Evolutionary conservation across 495 filamentous ascomycete species (phyloP), one percentile per base, ranked within the genome.

Genomic region (Aspergillus sclerotiicarbonarius): DNA sequence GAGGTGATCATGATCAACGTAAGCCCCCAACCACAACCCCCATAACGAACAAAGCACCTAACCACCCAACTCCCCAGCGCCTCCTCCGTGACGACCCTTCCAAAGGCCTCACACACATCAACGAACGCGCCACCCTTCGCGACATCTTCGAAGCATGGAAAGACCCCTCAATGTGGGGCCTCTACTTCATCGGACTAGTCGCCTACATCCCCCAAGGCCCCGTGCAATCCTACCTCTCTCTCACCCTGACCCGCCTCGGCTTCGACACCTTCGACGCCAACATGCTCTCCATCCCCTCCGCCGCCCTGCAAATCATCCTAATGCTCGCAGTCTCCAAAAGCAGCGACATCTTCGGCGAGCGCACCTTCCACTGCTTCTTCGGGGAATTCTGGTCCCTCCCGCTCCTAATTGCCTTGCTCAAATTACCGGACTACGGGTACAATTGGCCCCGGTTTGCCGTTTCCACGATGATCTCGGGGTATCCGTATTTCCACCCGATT

Each of bases 41-140:
- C 45, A 46, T 21, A 45, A n/a, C n/a, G n/a, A n/a, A n/a, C 12
- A 0, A 32, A 8, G 19, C 43, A 57, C 6, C 29, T 6, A 33
- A 58, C 10, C 21, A n/a, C 25, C 37, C 37, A 43, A 51, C 18
- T 16, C 33, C n/a, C n/a, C 56, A 74, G 75, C 58, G 73, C 67
- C 47, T 74, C 54, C 58, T 77, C 16, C 75, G 79, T 18, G 81
- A 84, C 53, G 81, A 84, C 59, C 80, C 81, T 10, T 75, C 78
- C 41, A 84, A 84, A 60, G 78, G 81, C 5, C 57, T 72, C 52
- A 58, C 72, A 0, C 59, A 62, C 33, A 62, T 75, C 55, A 61
- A 65, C 33, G 63, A 76, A 52, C 58, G 58, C n/a, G 67, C 63
- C 30, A 71, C 64, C 6, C 47, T 62, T 15, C 44, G 55, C 37